Evolutionary conservation across 108 stramenopile species (phyloP).

Genomic region (Nitzschia inconspicua): DNA sequence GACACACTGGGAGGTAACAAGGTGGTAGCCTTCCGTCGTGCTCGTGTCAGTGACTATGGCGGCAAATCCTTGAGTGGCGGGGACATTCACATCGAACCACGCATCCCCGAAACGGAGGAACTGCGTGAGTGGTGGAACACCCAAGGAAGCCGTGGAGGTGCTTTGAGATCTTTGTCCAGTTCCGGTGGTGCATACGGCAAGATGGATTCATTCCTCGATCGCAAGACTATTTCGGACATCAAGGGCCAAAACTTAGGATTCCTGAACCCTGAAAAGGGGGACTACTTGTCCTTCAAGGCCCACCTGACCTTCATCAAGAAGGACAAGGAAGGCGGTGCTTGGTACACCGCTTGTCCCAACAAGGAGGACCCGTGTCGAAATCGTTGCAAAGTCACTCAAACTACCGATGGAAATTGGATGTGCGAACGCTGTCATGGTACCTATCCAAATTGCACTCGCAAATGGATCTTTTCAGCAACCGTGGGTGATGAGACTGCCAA

Average conservation of each 20-base stretch:
- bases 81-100: constrained; percentile 41
- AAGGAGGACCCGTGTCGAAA: constrained; percentile 84
- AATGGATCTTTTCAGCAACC: constrained; percentile 86
- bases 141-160: constrained; percentile 44
- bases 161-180: constrained; percentile 53
- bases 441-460: constrained; percentile 68
- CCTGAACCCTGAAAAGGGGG: constrained; percentile 79
- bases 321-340: constrained; percentile 90
- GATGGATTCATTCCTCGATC: constrained; percentile 57
- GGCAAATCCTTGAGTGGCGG: constrained; percentile 64
- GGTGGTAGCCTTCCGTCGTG: constrained; percentile 84
- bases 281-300: constrained; percentile 86
- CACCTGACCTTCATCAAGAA: constrained; percentile 90
- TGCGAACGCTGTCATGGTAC: constrained; percentile 84
- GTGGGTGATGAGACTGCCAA: constrained; percentile 81
- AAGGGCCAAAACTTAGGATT: constrained; percentile 83
- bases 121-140: constrained; percentile 64
- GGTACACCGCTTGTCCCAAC: constrained; percentile 95
- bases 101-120: constrained; percentile 50
- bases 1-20: constrained; percentile 58
- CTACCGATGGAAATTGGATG: constrained; percentile 75
- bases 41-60: constrained; percentile 87
- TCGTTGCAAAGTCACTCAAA: constrained; percentile 79
- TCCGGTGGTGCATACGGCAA: constrained; percentile 63
- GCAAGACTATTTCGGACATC: constrained; percentile 77